Base-by-base conservation (phyloP, 2,329 filamentous ascomycete genomes). In the Tolypocladium cylindrosporum region DNA sequence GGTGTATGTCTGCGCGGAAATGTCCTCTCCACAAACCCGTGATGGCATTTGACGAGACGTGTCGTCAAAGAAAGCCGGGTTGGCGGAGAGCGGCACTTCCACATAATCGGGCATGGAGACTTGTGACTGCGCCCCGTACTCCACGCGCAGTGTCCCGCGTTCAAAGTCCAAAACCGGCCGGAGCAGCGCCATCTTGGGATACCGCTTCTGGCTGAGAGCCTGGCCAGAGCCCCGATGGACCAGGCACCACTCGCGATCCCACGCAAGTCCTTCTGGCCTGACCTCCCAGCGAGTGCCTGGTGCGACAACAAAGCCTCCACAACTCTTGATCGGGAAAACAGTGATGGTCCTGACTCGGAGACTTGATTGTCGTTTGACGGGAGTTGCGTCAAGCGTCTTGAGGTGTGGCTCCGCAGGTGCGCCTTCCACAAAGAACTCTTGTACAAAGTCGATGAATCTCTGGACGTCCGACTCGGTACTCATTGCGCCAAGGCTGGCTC, bases 211-310 rank as follows among this genome's bases (percentile, higher is more conserved):
- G 68, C 84, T 96, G 57, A 99, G 76, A 7, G 88, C 91, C 64
- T 87, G 85, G 0, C 90, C 89, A 1, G 92, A 95, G 50, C 90
- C 91, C 67, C 86, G 83, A 69, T 97, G 92, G 16, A 99, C 79
- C 24, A 99, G 77, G 72, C 93, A 97, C 93, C 94, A 99, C 75
- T 97, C 93, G 61, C 94, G 82, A 70, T 99, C 94, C 91, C 93
- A 97, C 10, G 86, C 88, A 2, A 99, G 77, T 0, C 94, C 94
- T 74, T 97, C 91, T 9, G 82, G 78, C 57, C 82, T 84, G 24
- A 97, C 80, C 65, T 89, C 85, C 94, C 94, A 99, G 16, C 78
- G 68, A 9, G 74, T 75, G 2, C 77, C 80, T 0, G 73, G 61
- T 1, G 91, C 87, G 37, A 97, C 78, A 41, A 77, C 76, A 69